phyloP scores from a whole-genome alignment of 106 monocot species.

The Dactylorhiza incarnata region DNA sequence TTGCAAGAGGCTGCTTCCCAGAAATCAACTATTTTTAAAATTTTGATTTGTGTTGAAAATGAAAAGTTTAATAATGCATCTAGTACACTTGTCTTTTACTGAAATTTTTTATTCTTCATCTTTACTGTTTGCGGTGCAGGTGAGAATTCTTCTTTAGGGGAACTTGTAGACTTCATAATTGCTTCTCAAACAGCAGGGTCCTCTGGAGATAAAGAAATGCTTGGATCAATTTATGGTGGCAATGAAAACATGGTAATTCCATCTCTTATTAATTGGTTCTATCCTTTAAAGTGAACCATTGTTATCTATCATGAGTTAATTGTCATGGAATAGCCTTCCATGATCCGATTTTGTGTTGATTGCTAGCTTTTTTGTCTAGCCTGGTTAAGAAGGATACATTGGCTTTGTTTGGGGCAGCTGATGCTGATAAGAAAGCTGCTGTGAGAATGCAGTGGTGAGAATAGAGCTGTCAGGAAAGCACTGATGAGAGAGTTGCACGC shows the following conservation, averaged over 20 bases:
- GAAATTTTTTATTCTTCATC: background rate
- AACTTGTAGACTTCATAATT: constrained; percentile 56
- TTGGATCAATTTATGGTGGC: constrained; percentile 8
- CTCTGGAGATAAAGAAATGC: constrained; percentile 14
- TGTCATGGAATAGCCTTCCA: too few relatives aligned
- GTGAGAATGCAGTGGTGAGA: too few relatives aligned
- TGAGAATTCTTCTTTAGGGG: constrained; percentile 27
- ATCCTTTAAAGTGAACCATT: background rate
- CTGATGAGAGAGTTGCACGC: too few relatives aligned
- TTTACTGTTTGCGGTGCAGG: constrained; percentile 28
- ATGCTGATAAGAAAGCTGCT: too few relatives aligned
- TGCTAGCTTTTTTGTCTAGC: background rate
- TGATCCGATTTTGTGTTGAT: background rate
- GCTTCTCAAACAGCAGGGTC: constrained; percentile 23
- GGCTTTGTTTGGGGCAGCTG: background rate
- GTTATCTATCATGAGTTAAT: background rate
- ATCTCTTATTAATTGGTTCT: background rate
- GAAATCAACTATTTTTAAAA: background rate
- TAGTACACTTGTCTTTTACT: background rate
- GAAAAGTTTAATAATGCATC: background rate
- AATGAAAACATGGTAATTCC: constrained; percentile 24
- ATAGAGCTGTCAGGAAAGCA: too few relatives aligned
- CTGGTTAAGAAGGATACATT: background rate
- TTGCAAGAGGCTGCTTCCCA: too few relatives aligned
- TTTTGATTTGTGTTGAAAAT: background rate